Percentiles rank a stretch among this genome's conserved stretches.
These are phyloP conservation scores for Ophiostoma australiae DNA, from an alignment of 2,329 filamentous ascomycete genomes.

Conservation along the genomic window DNA sequence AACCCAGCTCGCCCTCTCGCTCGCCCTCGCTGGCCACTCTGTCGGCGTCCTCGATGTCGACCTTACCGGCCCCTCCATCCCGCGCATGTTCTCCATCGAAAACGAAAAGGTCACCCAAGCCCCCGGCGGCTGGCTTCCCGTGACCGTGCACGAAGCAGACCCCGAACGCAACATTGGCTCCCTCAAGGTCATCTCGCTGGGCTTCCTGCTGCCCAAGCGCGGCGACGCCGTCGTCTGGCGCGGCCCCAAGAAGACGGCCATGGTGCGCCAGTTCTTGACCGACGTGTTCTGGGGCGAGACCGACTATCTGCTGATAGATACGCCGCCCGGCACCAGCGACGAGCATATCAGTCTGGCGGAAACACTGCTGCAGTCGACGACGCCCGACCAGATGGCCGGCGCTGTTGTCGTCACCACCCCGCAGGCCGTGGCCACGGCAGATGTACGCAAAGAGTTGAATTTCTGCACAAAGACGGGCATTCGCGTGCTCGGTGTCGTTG, in stretches of 20 bases:
- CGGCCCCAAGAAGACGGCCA: conserved; percentile 96
- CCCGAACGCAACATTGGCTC: conserved; percentile 51
- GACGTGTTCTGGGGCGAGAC: conserved; percentile 83
- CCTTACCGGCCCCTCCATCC: conserved; percentile 92
- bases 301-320: conserved; percentile 94
- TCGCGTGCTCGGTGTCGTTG: conserved; percentile 77
- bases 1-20: conserved; percentile 85
- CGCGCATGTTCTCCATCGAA: conserved; percentile 88
- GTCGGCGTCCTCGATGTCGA: conserved; percentile 96
- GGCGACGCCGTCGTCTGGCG: conserved; percentile 96
- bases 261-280: conserved; percentile 93
- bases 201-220: conserved; percentile 76
- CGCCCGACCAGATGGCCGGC: conserved; percentile 67
- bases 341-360: conserved; percentile 95
- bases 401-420: conserved; percentile 95
- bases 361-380: conserved; percentile 63
- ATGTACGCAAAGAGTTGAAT: conserved; percentile 92
- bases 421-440: conserved; percentile 86
- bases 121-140: conserved; percentile 86
- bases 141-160: conserved; percentile 67
- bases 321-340: conserved; percentile 90
- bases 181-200: conserved; percentile 83
- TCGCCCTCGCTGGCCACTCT: conserved; percentile 77
- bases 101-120: conserved; percentile 84
- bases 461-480: conserved; percentile 84